Conservation (phyloP, 176 grass and related monocot species). For the Oryza coarctata region DNA sequence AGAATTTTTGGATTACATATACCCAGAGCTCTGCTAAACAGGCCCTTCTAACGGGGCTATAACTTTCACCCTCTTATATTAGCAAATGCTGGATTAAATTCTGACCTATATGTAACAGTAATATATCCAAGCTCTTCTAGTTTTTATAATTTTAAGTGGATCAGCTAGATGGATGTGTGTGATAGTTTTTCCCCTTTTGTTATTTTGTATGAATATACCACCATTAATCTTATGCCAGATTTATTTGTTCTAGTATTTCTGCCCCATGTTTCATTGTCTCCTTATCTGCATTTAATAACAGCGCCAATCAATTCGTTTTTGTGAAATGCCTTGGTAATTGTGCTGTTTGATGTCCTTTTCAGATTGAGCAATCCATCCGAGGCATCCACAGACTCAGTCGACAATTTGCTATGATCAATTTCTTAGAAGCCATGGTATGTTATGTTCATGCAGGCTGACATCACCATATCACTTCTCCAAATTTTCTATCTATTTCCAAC, state of each 20-base stretch:
- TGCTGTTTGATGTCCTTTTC: conserved; percentile 45
- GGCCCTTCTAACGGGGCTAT: background rate
- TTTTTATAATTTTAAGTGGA: background rate
- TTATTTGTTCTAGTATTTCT: conserved; percentile 14
- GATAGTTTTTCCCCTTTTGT: background rate
- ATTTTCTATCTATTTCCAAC: conserved; percentile 10
- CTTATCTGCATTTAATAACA: conserved; percentile 1
- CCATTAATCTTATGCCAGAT: background rate
- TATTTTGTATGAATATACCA: background rate
- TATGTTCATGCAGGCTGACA: conserved; percentile 19
- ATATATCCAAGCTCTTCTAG: background rate
- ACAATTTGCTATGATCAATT: conserved; percentile 78
- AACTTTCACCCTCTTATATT: conserved; percentile 2
- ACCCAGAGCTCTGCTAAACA: background rate
- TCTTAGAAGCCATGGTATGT: conserved; percentile 84
- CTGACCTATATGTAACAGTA: background rate
- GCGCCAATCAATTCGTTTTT: conserved; percentile 6
- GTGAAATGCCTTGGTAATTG: background rate
- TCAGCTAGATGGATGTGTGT: conserved; percentile 3
- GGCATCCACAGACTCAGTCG: conserved; percentile 60
- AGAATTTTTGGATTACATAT: background rate
- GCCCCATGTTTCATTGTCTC: background rate
- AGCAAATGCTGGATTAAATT: background rate
- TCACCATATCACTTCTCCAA: background rate
- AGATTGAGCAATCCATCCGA: conserved; percentile 89